Conservation (phyloP, 2,329 filamentous ascomycete genomes). For the Diaporthe australafricana region DNA sequence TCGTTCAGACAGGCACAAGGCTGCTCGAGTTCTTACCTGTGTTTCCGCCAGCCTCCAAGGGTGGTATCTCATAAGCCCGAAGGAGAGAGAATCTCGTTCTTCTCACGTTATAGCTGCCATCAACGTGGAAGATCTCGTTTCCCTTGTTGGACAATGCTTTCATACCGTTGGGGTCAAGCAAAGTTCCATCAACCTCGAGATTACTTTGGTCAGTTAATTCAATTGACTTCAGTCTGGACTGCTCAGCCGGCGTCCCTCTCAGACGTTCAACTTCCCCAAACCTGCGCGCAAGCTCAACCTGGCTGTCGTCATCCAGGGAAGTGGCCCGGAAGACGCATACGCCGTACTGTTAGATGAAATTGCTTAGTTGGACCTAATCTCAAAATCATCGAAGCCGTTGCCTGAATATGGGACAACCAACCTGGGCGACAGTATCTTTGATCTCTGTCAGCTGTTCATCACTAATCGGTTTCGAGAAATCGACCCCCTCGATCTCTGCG, state of each 20-base stretch:
- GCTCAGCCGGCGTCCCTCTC: slow-evolving; percentile 4
- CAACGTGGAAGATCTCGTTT: slow-evolving; percentile 32
- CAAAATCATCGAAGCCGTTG: background rate
- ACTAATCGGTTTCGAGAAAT: slow-evolving; percentile 21
- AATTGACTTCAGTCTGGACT: slow-evolving; percentile 14
- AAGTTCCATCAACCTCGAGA: slow-evolving; percentile 24
- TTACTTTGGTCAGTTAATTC: slow-evolving; percentile 34
- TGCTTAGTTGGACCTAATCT: background rate
- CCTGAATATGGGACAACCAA: background rate
- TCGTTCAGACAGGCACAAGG: background rate
- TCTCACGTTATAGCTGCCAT: slow-evolving; percentile 29
- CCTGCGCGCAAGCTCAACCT: slow-evolving; percentile 24
- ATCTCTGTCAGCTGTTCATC: slow-evolving; percentile 24
- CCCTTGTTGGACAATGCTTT: slow-evolving; percentile 20
- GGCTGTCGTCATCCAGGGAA: slow-evolving; percentile 19
- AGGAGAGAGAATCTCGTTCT: slow-evolving; percentile 29
- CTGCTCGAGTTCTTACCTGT: slow-evolving; percentile 1
- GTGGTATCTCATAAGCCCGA: slow-evolving; percentile 31
- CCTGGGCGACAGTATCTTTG: slow-evolving; percentile 8
- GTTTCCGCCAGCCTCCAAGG: slow-evolving; percentile 25
- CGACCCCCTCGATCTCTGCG: slow-evolving; percentile 22
- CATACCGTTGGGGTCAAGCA: slow-evolving; percentile 21
- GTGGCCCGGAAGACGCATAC: slow-evolving; percentile 32
- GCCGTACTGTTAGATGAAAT: slow-evolving; percentile 23
- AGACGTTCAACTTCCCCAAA: slow-evolving; percentile 32